Evolutionary conservation across 306 rosid genomes (phyloP).

Genomic region (Sophora flavescens): DNA sequence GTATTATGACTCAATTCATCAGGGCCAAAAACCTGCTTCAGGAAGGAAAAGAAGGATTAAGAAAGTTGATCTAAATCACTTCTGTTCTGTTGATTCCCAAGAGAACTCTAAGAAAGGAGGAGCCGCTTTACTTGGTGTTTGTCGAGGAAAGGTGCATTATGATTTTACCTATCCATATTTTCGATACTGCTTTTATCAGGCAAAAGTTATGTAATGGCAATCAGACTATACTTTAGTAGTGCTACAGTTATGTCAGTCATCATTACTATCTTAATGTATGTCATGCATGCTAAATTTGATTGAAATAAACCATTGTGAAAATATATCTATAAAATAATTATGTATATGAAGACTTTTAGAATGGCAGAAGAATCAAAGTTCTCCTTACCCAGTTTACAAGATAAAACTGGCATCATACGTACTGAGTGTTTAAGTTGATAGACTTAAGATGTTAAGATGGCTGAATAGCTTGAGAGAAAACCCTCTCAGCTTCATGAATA

Average conservation of each 20-base stretch:
- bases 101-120: constrained; percentile 68
- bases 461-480: too few species aligned
- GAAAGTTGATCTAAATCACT: constrained; percentile 53
- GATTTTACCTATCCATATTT: constrained; percentile 35
- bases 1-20: constrained; percentile 74
- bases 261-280: constrained; percentile 1
- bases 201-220: constrained; percentile 21
- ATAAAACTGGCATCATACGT: not conserved
- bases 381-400: constrained; percentile 12
- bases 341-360: not conserved
- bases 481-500: too few species aligned
- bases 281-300: constrained; percentile 24
- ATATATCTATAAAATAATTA: not conserved
- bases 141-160: constrained; percentile 87
- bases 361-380: constrained; percentile 19
- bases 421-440: constrained; percentile 26
- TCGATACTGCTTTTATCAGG: constrained; percentile 18
- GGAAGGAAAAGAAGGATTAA: constrained; percentile 71
- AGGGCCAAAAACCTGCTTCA: constrained; percentile 52
- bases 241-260: constrained; percentile 16
- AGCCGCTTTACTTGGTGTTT: constrained; percentile 92
- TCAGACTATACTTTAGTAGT: constrained; percentile 29
- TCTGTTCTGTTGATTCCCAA: constrained; percentile 47
- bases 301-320: not conserved
- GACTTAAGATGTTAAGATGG: too few species aligned